Evolutionary conservation across 805 yeast species (phyloP).

Genomic region (Kodamaea kakaduensis): DNA sequence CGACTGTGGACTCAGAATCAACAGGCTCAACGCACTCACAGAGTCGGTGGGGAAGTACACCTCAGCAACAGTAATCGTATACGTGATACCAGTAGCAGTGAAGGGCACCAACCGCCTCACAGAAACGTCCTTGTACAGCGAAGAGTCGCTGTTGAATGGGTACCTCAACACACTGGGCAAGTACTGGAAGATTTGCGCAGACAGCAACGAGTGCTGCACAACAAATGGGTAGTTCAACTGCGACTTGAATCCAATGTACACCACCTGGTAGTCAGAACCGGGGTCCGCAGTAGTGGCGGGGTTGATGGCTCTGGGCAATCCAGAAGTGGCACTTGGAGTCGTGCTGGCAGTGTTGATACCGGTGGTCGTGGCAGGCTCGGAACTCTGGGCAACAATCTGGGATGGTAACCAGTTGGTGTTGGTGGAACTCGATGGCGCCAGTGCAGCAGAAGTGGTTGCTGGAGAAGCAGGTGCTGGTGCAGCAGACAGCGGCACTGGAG

Average conservation of each 20-base stretch:
- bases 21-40: constrained; percentile 46
- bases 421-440: constrained; percentile 5
- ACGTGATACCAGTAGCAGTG: constrained; percentile 46
- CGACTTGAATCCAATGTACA: constrained; percentile 74
- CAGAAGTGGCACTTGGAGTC: constrained; percentile 39
- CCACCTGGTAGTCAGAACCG: constrained; percentile 45
- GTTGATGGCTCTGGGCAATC: constrained; percentile 74
- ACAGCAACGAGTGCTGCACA: constrained; percentile 64
- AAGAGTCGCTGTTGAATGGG: constrained; percentile 47
- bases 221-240: constrained; percentile 83
- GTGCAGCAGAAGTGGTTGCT: constrained; percentile 8
- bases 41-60: constrained; percentile 67
- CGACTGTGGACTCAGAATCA: constrained; percentile 52
- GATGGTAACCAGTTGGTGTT: constrained; percentile 34
- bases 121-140: constrained; percentile 39
- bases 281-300: constrained; percentile 52
- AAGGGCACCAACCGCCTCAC: constrained; percentile 76
- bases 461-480: constrained; percentile 6
- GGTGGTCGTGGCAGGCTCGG: constrained; percentile 15
- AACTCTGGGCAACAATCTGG: constrained; percentile 22
- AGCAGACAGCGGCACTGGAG: constrained; percentile 5
- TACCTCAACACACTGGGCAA: constrained; percentile 68
- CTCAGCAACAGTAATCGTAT: constrained; percentile 84
- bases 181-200: constrained; percentile 82
- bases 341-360: constrained; percentile 19